Percentiles rank a stretch among this genome's conserved stretches.
Evolutionary conservation across 1,139 yeast genomes (phyloP).

Genomic region (Zygotorulaspora mrakii): DNA sequence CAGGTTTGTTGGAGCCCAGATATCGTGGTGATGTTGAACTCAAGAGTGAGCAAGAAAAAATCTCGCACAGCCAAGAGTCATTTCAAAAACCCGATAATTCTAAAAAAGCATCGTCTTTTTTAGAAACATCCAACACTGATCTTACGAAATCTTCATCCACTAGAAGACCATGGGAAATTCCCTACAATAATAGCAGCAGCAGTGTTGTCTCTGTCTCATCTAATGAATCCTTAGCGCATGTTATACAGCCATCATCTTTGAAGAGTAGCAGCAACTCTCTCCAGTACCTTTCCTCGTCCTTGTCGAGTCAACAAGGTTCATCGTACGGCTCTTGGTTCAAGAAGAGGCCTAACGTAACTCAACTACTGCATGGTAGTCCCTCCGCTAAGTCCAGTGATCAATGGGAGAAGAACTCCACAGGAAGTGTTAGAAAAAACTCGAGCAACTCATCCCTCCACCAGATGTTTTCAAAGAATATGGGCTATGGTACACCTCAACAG

Average conservation of each 20-base stretch:
- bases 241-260: slow-evolving; percentile 36
- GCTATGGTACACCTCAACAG: slow-evolving; percentile 28
- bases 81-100: slow-evolving; percentile 5
- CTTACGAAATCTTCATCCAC: slow-evolving; percentile 18
- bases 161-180: slow-evolving; percentile 37
- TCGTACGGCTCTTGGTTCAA: slow-evolving; percentile 38
- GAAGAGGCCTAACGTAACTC: slow-evolving; percentile 26
- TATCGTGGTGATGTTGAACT: slow-evolving; percentile 18
- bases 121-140: slow-evolving; percentile 11
- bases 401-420: slow-evolving; percentile 21
- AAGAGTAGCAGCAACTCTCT: slow-evolving; percentile 33
- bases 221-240: slow-evolving; percentile 30
- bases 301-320: slow-evolving; percentile 33
- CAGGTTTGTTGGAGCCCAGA: slow-evolving; percentile 42
- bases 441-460: slow-evolving; percentile 32
- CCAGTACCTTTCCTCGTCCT: slow-evolving; percentile 34
- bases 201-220: slow-evolving; percentile 31
- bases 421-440: slow-evolving; percentile 20
- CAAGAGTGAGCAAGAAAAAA: slow-evolving; percentile 5
- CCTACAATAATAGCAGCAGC: slow-evolving; percentile 22
- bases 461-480: slow-evolving; percentile 10
- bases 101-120: slow-evolving; percentile 5
- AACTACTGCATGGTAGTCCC: slow-evolving; percentile 27
- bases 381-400: slow-evolving; percentile 25
- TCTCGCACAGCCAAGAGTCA: slow-evolving; percentile 1